Percentiles rank a stretch among this genome's conserved stretches.
Conservation (phyloP, 1,139 yeast genomes). For the Kurtzmaniella quercitrusa region DNA sequence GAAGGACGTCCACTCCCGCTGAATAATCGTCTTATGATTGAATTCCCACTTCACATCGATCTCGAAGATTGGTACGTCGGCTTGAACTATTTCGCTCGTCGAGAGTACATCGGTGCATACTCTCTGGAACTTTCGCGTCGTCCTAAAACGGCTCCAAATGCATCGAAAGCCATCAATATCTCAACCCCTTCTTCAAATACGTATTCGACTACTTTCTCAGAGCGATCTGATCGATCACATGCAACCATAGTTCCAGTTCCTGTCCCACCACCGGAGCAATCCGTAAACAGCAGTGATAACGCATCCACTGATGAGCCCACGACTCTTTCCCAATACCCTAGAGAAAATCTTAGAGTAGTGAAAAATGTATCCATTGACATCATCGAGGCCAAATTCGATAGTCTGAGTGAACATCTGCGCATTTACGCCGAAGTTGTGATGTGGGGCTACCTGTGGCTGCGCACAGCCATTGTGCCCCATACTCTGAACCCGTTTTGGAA, state of each 20-base stretch:
- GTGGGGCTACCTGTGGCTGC: conserved; percentile 70
- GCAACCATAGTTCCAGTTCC: background rate
- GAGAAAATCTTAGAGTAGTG: conserved; percentile 50
- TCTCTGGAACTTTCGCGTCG: conserved; percentile 16
- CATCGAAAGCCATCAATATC: background rate
- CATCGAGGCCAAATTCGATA: conserved; percentile 61
- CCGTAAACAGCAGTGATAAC: background rate
- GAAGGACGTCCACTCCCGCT: conserved; percentile 33
- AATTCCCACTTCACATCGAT: conserved; percentile 68
- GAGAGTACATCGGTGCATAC: conserved; percentile 46
- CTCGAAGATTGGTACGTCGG: conserved; percentile 84
- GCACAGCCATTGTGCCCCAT: conserved; percentile 57
- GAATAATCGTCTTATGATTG: conserved; percentile 47
- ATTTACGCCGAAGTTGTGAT: conserved; percentile 60
- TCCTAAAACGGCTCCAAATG: background rate
- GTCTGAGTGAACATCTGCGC: conserved; percentile 19
- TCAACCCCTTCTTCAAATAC: conserved; percentile 3
- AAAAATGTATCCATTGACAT: conserved; percentile 55
- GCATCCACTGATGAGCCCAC: conserved; percentile 7
- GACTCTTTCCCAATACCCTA: conserved; percentile 20
- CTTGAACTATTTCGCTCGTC: conserved; percentile 59
- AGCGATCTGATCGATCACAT: background rate
- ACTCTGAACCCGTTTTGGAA: conserved; percentile 65
- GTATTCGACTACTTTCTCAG: conserved; percentile 9
- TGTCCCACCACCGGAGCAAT: background rate